Percentiles rank a stretch among this genome's conserved stretches.
Evolutionary conservation across 768 basidiomycete species (phyloP).

Genomic region (Hypholoma fasciculare): DNA sequence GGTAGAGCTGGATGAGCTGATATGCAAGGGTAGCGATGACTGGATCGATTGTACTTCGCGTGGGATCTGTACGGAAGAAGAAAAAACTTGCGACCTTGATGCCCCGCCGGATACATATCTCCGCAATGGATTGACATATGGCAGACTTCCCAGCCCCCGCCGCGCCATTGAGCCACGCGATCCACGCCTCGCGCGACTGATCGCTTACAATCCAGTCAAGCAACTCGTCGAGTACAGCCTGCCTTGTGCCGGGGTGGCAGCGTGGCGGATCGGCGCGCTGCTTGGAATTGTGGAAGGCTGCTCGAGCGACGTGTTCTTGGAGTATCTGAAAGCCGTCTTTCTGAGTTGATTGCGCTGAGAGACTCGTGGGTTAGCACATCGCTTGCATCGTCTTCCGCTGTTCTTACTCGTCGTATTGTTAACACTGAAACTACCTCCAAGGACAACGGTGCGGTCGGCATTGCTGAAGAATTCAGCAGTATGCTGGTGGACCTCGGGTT

Average conservation of each 20-base stretch:
- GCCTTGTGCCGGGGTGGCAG: conserved; percentile 14
- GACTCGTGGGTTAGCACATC: no score
- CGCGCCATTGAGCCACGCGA: conserved; percentile 14
- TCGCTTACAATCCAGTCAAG: conserved; percentile 12
- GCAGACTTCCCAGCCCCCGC: conserved; percentile 19
- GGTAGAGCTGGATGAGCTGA: conserved; percentile 7
- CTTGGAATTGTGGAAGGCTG: conserved; percentile 13
- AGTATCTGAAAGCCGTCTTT: conserved; percentile 5
- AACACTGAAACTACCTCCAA: no score
- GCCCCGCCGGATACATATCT: conserved; percentile 1
- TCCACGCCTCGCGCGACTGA: neutral
- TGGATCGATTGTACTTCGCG: conserved; percentile 1
- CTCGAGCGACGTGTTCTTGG: conserved; percentile 5
- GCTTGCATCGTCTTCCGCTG: no score
- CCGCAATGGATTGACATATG: conserved; percentile 15
- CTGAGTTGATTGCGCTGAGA: neutral
- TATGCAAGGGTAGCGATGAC: conserved; percentile 14
- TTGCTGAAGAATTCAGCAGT: no score
- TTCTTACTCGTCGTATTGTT: no score
- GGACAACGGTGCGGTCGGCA: no score
- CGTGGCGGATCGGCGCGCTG: conserved; percentile 15
- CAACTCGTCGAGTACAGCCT: conserved; percentile 14
- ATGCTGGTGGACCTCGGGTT: no score
- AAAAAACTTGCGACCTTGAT: conserved; percentile 15
- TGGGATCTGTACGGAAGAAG: conserved; percentile 5